Base-by-base conservation (phyloP, 2,329 filamentous ascomycete genomes). In the Phialemoniopsis sp. region DNA sequence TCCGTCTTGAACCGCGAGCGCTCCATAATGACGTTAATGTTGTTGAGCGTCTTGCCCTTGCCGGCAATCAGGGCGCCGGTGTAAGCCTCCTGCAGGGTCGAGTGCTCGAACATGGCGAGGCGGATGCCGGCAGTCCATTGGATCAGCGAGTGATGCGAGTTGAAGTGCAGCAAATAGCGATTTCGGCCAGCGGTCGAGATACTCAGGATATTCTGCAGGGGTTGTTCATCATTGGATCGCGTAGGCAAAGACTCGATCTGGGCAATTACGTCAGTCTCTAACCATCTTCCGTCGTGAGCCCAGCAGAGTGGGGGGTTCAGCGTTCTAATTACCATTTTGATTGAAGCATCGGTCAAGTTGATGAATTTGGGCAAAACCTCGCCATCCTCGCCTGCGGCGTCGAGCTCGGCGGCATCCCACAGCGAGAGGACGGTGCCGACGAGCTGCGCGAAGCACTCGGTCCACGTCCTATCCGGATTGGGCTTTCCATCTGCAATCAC, bases 101-200 rank as follows among this genome's bases (percentile, higher is more conserved):
- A 82, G 56, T 97, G 87, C 66, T 98, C 93, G 60, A 84, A 97
- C 78, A 97, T 95, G 53, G 91, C 79, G 16, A 98, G 78, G 34
- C 93, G 82, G 50, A 98, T 97, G 33, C 86, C 89, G 13, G 93
- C 86, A 2, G 93, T 95, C 93, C 93, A 98, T 64, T 97, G 90
- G 3, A 90, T 85, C 39, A 98, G 71, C 0, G 91, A 95, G 56
- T 95, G 87, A 49, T 91, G 81, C 0, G 91, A 95, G 61, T 94
- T 95, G 67, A 98, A 98, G 62, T 97, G 93, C 29, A 98, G 74
- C 2, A 98, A 73, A 58, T 96, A 97, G 49, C 93, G 85, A 60
- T 98, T 98, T 56, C 89, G 87, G 35, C 90, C 93, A 15, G 93
- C 93, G 9, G 93, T 98, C 6, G 89, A 97, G 43, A 98, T 81